Percentiles rank a stretch among this genome's conserved stretches.
Evolutionary conservation across 495 filamentous ascomycete species (phyloP).

Genomic region (Tuber microsphaerosporum): DNA sequence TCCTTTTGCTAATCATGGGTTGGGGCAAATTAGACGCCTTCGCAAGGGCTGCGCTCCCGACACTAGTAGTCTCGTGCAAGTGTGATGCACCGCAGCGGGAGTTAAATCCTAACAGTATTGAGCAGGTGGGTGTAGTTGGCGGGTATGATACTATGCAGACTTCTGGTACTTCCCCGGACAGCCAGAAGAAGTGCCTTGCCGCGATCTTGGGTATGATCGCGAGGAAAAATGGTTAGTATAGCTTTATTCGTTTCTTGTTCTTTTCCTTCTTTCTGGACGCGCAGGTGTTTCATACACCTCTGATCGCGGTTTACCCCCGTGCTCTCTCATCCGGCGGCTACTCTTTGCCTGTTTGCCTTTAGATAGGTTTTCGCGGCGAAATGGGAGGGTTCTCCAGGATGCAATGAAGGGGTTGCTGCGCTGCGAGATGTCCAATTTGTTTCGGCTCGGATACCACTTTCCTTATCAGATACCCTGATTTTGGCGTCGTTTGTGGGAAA

Average conservation of each 20-base stretch:
- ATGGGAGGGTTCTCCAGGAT: conserved; percentile 13
- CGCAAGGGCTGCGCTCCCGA: conserved; percentile 59
- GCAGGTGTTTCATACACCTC: background rate
- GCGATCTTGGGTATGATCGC: conserved; percentile 63
- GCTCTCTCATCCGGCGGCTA: conserved; percentile 10
- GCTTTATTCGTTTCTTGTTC: conserved; percentile 21
- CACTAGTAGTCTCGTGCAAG: conserved; percentile 74
- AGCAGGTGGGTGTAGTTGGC: conserved; percentile 53
- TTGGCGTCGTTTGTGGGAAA: conserved; percentile 20
- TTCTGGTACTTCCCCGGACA: conserved; percentile 61
- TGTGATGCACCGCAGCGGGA: conserved; percentile 65
- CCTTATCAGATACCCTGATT: conserved; percentile 34
- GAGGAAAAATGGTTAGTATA: conserved; percentile 54
- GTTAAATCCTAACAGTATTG: conserved; percentile 52
- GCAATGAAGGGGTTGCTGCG: conserved; percentile 18
- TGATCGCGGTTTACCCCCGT: conserved; percentile 1
- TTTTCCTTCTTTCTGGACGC: conserved; percentile 14
- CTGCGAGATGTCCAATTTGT: conserved; percentile 24
- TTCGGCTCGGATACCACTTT: conserved; percentile 39
- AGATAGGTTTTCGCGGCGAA: conserved; percentile 20
- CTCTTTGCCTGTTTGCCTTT: conserved; percentile 20
- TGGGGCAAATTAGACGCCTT: conserved; percentile 55
- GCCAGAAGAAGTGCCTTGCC: conserved; percentile 68
- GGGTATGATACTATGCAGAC: conserved; percentile 66
- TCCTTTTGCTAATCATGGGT: conserved; percentile 27